These are phyloP conservation scores for Lipomyces yamadae DNA, from an alignment of 805 yeast species.

Conservation along the genomic window DNA sequence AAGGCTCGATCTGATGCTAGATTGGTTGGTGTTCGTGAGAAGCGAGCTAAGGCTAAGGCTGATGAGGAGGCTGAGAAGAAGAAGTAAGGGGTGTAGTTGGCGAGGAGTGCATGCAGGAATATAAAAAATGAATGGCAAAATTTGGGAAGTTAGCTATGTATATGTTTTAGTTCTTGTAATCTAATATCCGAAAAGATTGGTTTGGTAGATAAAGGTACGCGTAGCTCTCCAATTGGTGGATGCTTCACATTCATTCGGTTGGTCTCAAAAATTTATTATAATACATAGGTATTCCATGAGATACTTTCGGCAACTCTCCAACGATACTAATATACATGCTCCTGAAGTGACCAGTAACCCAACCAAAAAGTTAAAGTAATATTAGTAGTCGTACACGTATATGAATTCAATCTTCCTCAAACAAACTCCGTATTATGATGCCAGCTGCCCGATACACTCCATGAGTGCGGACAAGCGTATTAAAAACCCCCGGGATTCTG, in stretches of 20 bases:
- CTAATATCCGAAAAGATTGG: conserved; percentile 6
- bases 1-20: conserved; percentile 92
- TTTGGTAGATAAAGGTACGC: conserved; percentile 1
- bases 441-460: conserved; percentile 29
- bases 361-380: not conserved
- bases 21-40: conserved; percentile 94
- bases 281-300: not conserved
- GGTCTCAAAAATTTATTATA: not conserved
- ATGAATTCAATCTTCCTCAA: conserved; percentile 20
- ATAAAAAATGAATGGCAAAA: conserved; percentile 11
- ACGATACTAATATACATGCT: not conserved
- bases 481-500: conserved; percentile 23
- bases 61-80: conserved; percentile 92
- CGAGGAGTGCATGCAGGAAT: not conserved
- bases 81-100: conserved; percentile 62
- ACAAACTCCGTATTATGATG: conserved; percentile 25
- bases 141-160: conserved; percentile 16
- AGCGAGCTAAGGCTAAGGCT: conserved; percentile 99
- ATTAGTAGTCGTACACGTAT: not conserved
- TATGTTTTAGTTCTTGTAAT: conserved; percentile 20
- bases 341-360: not conserved
- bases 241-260: not conserved
- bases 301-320: not conserved
- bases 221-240: not conserved
- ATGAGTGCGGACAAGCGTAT: conserved; percentile 15